phyloP scores from a whole-genome alignment of 2,329 filamentous ascomycete species.

The Penicillium expansum region DNA sequence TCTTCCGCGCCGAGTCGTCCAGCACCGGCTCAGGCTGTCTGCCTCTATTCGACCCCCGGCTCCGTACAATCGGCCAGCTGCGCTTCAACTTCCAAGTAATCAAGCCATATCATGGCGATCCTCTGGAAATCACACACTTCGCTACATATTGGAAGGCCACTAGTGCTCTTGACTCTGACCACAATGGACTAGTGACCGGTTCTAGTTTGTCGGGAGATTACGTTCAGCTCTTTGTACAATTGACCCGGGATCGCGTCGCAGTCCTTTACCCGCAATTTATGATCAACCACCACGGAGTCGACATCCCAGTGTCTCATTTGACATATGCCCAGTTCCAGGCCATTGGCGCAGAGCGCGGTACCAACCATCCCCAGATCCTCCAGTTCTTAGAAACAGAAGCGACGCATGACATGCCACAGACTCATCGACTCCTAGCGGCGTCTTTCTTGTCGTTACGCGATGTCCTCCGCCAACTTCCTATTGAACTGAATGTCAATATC shows the following conservation, averaged over 20 bases:
- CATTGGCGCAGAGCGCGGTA: conserved; percentile 40
- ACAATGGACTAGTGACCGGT: conserved; percentile 84
- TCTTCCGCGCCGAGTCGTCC: conserved; percentile 72
- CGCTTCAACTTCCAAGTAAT: conserved; percentile 95
- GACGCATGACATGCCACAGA: conserved; percentile 54
- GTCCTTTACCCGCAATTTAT: conserved; percentile 87
- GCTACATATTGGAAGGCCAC: conserved; percentile 99
- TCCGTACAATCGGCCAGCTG: conserved; percentile 89
- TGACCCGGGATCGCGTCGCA: conserved; percentile 82
- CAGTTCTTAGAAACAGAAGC: conserved; percentile 34
- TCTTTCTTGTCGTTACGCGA: conserved; percentile 79
- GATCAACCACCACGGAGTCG: conserved; percentile 69
- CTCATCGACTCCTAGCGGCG: conserved; percentile 69
- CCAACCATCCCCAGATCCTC: conserved; percentile 27
- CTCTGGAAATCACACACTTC: conserved; percentile 95
- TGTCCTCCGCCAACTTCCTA: conserved; percentile 70
- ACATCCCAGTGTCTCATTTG: conserved; percentile 77
- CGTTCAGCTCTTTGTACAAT: conserved; percentile 83
- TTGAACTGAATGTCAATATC: conserved; percentile 83
- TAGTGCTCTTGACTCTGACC: conserved; percentile 82
- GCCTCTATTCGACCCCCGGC: conserved; percentile 85
- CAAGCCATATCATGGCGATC: conserved; percentile 88
- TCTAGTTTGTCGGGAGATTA: conserved; percentile 97
- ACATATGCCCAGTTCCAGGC: conserved; percentile 60
- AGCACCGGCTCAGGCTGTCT: conserved; percentile 79